phyloP scores from a whole-genome alignment of 768 basidiomycete genomes.

The Calocybe cyanea region DNA sequence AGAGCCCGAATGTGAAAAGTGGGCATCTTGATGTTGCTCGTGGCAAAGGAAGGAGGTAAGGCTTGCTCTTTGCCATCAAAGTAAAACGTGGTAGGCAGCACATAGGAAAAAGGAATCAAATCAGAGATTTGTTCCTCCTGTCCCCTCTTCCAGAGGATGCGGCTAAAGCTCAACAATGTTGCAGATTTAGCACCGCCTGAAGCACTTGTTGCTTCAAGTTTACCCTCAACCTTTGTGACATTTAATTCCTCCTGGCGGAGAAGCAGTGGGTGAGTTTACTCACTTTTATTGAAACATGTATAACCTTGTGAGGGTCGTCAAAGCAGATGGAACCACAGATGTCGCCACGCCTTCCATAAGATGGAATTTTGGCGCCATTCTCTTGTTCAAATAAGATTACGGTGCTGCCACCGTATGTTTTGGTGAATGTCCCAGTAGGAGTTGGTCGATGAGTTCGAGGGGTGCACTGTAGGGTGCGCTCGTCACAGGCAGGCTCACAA shows the following conservation, averaged over 20 bases:
- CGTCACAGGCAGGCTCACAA: slow-evolving; percentile 45
- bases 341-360: slow-evolving; percentile 38
- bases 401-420: slow-evolving; percentile 33
- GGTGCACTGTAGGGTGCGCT: slow-evolving; percentile 50
- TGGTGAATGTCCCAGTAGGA: slow-evolving; percentile 40
- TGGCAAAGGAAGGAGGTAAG: slow-evolving; percentile 48
- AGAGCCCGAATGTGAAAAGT: slow-evolving; percentile 35
- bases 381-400: slow-evolving; percentile 47
- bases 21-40: slow-evolving; percentile 27
- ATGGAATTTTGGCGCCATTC: slow-evolving; percentile 30
- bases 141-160: slow-evolving; percentile 30
- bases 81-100: slow-evolving; percentile 44
- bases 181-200: slow-evolving; percentile 34
- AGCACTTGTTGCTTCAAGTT: slow-evolving; percentile 33
- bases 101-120: slow-evolving; percentile 38
- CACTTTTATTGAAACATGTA: slow-evolving; percentile 45
- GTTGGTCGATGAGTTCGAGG: slow-evolving; percentile 23
- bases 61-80: slow-evolving; percentile 27
- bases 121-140: slow-evolving; percentile 18
- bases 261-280: slow-evolving; percentile 5
- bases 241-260: neutral
- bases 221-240: slow-evolving; percentile 35
- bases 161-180: slow-evolving; percentile 27
- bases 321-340: slow-evolving; percentile 43
- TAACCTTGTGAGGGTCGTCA: slow-evolving; percentile 33